phyloP scores from a whole-genome alignment of 495 filamentous ascomycete genomes.

The Talaromyces liani region DNA sequence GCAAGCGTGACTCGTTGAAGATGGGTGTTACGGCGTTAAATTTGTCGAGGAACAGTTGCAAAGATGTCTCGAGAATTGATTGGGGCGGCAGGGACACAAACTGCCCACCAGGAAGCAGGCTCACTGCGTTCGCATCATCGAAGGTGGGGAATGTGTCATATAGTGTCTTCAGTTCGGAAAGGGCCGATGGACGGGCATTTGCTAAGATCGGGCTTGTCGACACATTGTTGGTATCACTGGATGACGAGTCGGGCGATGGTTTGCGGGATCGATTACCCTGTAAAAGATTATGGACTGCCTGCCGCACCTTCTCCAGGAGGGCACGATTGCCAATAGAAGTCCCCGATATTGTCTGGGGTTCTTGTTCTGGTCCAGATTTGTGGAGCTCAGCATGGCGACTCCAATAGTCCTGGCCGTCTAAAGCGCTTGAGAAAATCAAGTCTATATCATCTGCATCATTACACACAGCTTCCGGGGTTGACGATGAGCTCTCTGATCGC shows the following conservation, averaged over 20 bases:
- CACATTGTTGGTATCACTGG: not conserved
- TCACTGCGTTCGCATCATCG: no score
- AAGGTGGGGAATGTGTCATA: no score
- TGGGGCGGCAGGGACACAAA: no score
- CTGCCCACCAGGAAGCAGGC: no score
- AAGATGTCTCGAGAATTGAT: no score
- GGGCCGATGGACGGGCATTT: no score
- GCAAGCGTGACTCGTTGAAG: no score
- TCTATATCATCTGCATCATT: constrained; percentile 1
- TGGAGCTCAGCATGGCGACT: constrained; percentile 2
- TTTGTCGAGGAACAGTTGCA: no score
- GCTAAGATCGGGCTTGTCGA: not conserved
- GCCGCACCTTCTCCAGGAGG: not conserved
- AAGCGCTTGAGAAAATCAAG: not conserved
- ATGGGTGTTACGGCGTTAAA: no score
- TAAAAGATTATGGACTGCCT: not conserved
- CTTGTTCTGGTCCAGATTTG: not conserved
- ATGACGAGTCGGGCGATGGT: constrained; percentile 1
- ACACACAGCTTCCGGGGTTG: not conserved
- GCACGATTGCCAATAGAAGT: constrained; percentile 2
- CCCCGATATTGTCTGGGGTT: not conserved
- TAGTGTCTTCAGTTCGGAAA: no score
- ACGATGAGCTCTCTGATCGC: not conserved
- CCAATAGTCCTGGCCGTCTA: not conserved
- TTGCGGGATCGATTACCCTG: not conserved